phyloP scores from a whole-genome alignment of 2,329 filamentous ascomycete species.

The Penicillium sp. region DNA sequence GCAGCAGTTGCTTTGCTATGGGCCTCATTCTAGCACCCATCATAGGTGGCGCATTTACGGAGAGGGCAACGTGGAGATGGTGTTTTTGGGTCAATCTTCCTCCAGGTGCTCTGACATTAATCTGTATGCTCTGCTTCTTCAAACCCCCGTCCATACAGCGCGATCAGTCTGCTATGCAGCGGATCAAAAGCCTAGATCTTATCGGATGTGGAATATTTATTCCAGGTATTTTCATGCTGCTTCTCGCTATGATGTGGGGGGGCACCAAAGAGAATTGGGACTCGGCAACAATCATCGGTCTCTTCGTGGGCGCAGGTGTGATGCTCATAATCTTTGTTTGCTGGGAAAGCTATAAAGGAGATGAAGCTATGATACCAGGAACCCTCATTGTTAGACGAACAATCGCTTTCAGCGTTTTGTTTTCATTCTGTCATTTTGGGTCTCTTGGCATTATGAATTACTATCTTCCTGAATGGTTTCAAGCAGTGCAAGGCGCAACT shows the following conservation, averaged over 20 bases:
- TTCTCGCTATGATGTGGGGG: slow-evolving; percentile 28
- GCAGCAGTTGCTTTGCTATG: slow-evolving; percentile 4
- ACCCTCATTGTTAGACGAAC: slow-evolving; percentile 2
- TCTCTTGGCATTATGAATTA: slow-evolving; percentile 3
- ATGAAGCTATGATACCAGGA: slow-evolving; percentile 7
- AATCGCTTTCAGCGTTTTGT: slow-evolving; percentile 1
- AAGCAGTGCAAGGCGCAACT: slow-evolving; percentile 5
- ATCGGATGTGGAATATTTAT: slow-evolving; percentile 23
- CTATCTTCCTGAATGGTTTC: slow-evolving; percentile 13
- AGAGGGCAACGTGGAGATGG: background rate
- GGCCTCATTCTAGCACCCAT: slow-evolving; percentile 6
- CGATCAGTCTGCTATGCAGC: background rate
- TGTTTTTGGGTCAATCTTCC: slow-evolving; percentile 10
- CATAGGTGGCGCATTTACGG: slow-evolving; percentile 8
- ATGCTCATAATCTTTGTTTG: slow-evolving; percentile 1
- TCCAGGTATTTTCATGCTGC: slow-evolving; percentile 21
- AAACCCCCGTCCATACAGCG: background rate
- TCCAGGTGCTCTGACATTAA: slow-evolving; percentile 10
- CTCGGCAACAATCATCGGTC: slow-evolving; percentile 23
- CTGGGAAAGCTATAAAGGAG: background rate
- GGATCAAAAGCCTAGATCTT: slow-evolving; percentile 20
- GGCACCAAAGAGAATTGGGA: slow-evolving; percentile 21
- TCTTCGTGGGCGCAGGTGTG: slow-evolving; percentile 15
- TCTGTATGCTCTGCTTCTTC: slow-evolving; percentile 10
- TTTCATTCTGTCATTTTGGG: slow-evolving; percentile 6